phyloP scores from a whole-genome alignment of 495 filamentous ascomycete genomes.

The Arthonia radiata region DNA sequence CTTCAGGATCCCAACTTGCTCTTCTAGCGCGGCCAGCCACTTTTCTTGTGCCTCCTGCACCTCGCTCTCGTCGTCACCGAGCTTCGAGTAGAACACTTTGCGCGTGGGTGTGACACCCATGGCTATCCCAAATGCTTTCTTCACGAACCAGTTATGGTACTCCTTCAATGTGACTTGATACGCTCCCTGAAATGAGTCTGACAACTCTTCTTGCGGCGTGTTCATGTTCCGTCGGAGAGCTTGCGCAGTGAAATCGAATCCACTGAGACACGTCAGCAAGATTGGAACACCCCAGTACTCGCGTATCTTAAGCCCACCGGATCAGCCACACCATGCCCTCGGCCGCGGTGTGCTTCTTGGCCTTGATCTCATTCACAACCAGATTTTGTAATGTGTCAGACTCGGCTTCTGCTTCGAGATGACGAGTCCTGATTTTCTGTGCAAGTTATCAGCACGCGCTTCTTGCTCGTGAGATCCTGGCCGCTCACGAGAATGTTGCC shows the following conservation, averaged over 20 bases:
- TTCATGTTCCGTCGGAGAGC: slow-evolving; percentile 55
- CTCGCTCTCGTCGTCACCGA: slow-evolving; percentile 39
- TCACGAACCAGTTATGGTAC: slow-evolving; percentile 67
- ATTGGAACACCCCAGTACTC: no score
- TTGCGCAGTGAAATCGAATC: slow-evolving; percentile 73
- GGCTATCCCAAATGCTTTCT: slow-evolving; percentile 71
- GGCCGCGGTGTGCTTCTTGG: slow-evolving; percentile 58
- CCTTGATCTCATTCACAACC: slow-evolving; percentile 62
- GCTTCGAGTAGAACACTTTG: slow-evolving; percentile 68
- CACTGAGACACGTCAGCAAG: no score
- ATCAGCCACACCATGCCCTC: slow-evolving; percentile 83
- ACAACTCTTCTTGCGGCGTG: slow-evolving; percentile 44
- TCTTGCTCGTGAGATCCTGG: not conserved
- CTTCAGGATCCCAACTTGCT: slow-evolving; percentile 17
- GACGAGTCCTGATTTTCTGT: slow-evolving; percentile 77
- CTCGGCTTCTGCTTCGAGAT: slow-evolving; percentile 47
- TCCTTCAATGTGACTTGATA: slow-evolving; percentile 72
- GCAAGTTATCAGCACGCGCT: not conserved
- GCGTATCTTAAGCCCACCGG: no score
- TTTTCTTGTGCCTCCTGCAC: slow-evolving; percentile 32
- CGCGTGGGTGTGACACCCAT: slow-evolving; percentile 85
- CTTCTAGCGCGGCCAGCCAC: slow-evolving; percentile 54
- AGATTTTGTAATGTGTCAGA: slow-evolving; percentile 66
- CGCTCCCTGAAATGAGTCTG: slow-evolving; percentile 60
- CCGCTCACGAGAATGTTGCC: slow-evolving; percentile 72